Evolutionary conservation across 2,329 filamentous ascomycete species (phyloP).

Genomic region (Gaeumannomyces tritici): DNA sequence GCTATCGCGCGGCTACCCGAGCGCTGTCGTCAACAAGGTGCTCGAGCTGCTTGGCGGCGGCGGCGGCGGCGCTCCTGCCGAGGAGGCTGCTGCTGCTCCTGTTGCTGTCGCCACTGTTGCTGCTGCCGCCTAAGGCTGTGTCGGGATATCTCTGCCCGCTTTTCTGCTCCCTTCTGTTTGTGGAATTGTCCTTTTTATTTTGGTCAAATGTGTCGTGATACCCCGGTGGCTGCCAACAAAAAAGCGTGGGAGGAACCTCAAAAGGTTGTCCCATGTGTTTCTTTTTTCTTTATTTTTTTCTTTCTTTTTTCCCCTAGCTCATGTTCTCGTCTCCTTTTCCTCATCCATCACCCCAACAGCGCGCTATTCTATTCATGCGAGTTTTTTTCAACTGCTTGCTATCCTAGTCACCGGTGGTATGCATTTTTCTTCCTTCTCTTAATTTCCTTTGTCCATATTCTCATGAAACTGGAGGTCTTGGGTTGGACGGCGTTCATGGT

Average conservation of each 20-base stretch:
- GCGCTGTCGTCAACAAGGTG: slow-evolving; percentile 88
- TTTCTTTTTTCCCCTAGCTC: background rate
- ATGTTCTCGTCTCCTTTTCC: too few species aligned
- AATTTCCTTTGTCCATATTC: background rate
- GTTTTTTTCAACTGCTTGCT: background rate
- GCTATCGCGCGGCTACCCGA: slow-evolving; percentile 79
- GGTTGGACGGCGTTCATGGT: background rate
- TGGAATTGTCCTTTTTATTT: background rate
- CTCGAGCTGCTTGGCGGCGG: slow-evolving; percentile 71
- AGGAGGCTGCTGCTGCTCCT: slow-evolving; percentile 22
- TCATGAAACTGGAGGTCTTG: background rate
- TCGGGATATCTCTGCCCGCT: background rate
- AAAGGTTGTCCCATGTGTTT: background rate
- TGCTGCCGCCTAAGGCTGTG: slow-evolving; percentile 10
- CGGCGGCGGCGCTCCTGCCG: slow-evolving; percentile 35
- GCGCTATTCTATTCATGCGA: slow-evolving; percentile 1
- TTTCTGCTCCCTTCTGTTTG: background rate
- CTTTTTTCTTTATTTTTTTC: background rate
- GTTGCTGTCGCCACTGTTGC: slow-evolving; percentile 17
- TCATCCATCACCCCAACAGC: background rate
- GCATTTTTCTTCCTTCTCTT: background rate
- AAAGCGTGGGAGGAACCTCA: background rate
- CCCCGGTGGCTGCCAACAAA: slow-evolving; percentile 12
- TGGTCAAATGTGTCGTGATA: slow-evolving; percentile 14
- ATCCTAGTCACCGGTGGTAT: background rate